Conservation (phyloP, 2,329 filamentous ascomycete genomes). For the Ramularia collo-cygni region DNA sequence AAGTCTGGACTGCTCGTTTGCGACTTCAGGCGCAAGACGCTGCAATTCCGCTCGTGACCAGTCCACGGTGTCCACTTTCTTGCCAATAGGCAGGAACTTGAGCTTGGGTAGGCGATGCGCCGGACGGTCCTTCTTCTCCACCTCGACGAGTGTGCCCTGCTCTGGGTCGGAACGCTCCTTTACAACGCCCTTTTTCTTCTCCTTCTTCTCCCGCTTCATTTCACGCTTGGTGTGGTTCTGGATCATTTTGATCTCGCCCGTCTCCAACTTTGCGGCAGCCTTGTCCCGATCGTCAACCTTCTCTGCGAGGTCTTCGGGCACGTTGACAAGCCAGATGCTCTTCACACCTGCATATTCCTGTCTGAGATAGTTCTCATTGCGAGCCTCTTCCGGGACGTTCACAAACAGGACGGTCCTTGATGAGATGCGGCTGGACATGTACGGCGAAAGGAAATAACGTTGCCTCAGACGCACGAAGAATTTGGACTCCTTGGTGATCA, state of each 20-base stretch:
- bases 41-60: constrained; percentile 73
- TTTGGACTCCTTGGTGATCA: constrained; percentile 40
- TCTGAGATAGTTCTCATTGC: constrained; percentile 34
- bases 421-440: constrained; percentile 38
- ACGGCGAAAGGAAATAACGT: constrained; percentile 39
- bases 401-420: constrained; percentile 41
- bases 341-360: constrained; percentile 33
- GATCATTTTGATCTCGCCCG: constrained; percentile 37
- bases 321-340: constrained; percentile 40
- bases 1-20: constrained; percentile 60
- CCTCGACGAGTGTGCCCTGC: constrained; percentile 42
- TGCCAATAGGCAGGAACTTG: constrained; percentile 59
- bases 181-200: constrained; percentile 4
- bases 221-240: constrained; percentile 27
- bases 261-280: constrained; percentile 39
- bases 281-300: constrained; percentile 39
- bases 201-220: constrained; percentile 22
- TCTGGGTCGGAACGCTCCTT: constrained; percentile 3
- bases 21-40: constrained; percentile 64
- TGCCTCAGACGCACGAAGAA: constrained; percentile 41
- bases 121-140: constrained; percentile 56
- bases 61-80: constrained; percentile 85
- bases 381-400: constrained; percentile 36
- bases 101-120: constrained; percentile 53
- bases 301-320: constrained; percentile 38